A percentile compares a stretch with the other conserved stretches of the same genome.
Evolutionary conservation across 495 filamentous ascomycete genomes (phyloP).

Genomic region (Astrothelium macrocarpum): DNA sequence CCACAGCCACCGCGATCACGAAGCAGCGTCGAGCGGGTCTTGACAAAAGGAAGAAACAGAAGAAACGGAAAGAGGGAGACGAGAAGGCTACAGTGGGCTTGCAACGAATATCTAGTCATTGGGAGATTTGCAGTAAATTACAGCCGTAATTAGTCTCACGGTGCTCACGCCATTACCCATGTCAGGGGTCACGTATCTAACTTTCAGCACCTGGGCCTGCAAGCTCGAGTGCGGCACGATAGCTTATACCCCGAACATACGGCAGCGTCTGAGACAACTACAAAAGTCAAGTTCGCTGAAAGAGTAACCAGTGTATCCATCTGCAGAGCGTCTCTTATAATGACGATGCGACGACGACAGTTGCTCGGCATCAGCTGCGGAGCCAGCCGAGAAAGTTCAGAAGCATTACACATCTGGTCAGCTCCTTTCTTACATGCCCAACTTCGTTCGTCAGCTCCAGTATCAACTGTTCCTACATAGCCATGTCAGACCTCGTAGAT

Average conservation of each 20-base stretch:
- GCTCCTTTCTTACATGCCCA: background rate
- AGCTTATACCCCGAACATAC: background rate
- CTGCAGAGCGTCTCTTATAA: background rate
- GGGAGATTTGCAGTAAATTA: conserved; percentile 3
- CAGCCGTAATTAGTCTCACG: background rate
- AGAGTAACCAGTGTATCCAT: too few species aligned
- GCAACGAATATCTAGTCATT: background rate
- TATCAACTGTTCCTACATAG: background rate
- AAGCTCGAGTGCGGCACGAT: background rate
- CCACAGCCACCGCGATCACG: background rate
- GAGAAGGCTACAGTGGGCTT: background rate
- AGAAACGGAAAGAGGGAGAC: background rate
- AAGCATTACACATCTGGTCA: background rate
- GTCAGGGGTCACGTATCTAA: background rate
- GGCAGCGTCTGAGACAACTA: too few species aligned
- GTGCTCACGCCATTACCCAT: background rate
- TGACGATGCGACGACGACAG: background rate
- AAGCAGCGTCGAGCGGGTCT: background rate
- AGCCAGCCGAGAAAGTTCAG: background rate
- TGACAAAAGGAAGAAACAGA: background rate
- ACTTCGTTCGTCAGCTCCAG: background rate
- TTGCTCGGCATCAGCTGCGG: background rate
- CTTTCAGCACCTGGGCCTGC: background rate
- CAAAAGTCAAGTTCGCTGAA: too few species aligned
- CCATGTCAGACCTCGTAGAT: background rate